These are phyloP conservation scores for Yarrowia phangngaensis DNA, from an alignment of 805 yeast genomes.

Conservation along the genomic window DNA sequence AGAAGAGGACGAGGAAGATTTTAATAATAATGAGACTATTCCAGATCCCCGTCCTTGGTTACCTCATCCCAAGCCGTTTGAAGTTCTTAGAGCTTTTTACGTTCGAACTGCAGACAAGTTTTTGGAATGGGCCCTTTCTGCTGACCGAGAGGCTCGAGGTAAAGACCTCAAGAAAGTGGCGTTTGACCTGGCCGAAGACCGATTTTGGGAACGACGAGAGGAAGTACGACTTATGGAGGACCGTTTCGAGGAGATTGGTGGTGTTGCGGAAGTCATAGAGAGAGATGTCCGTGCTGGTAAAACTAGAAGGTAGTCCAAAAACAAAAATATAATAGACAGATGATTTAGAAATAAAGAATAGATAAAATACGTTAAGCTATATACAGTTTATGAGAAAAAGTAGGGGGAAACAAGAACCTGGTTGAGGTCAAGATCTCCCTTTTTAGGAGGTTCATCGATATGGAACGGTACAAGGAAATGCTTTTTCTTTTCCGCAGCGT, in stretches of 20 bases:
- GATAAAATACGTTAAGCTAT: constrained; percentile 51
- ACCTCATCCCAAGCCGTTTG: constrained; percentile 95
- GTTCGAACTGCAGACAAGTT: constrained; percentile 81
- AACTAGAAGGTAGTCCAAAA: constrained; percentile 7
- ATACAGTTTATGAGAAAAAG: constrained; percentile 19
- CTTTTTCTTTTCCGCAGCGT: background rate
- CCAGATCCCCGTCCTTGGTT: constrained; percentile 96
- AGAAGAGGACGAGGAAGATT: constrained; percentile 60
- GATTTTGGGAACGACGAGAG: constrained; percentile 99
- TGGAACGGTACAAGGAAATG: background rate
- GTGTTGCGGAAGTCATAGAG: constrained; percentile 83
- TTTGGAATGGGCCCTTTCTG: constrained; percentile 88
- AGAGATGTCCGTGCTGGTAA: constrained; percentile 44
- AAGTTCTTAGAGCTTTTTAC: constrained; percentile 76
- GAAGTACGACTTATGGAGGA: constrained; percentile 86
- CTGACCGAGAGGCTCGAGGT: constrained; percentile 79
- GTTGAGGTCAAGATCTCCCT: constrained; percentile 13
- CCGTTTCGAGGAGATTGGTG: constrained; percentile 81
- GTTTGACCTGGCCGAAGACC: constrained; percentile 83
- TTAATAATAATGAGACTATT: constrained; percentile 60
- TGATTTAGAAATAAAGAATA: too few relatives aligned
- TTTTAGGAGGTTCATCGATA: constrained; percentile 10
- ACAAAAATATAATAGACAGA: too few relatives aligned
- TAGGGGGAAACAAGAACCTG: constrained; percentile 11
- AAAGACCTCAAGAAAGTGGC: constrained; percentile 84